Conservation (phyloP, 73 alveolate species). For the Halteria grandinella region DNA sequence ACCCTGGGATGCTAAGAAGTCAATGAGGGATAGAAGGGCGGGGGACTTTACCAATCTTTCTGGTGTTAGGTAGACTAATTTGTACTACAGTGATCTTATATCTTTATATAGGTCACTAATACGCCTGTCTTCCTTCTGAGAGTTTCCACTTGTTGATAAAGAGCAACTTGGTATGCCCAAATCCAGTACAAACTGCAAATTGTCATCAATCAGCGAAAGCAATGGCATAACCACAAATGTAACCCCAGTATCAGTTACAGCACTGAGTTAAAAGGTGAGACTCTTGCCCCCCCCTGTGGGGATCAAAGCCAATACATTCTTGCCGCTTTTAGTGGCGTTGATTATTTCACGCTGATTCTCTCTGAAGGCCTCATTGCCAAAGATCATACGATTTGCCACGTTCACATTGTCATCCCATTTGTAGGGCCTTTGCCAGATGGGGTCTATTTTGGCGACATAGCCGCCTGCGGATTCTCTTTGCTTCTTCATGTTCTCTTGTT, state of each 20-base stretch:
- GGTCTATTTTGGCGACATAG: too few species aligned
- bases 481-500: too few species aligned
- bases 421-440: conserved; percentile 47
- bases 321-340: conserved; percentile 74
- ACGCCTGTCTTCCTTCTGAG: conserved; percentile 34
- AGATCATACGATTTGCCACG: conserved; percentile 62
- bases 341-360: conserved; percentile 85
- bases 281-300: conserved; percentile 92
- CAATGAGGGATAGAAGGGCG: conserved; percentile 7
- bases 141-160: conserved; percentile 28
- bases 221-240: conserved; percentile 89
- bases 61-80: conserved; percentile 63
- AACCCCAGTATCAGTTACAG: conserved; percentile 75
- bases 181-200: conserved; percentile 71
- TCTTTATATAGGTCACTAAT: neutral
- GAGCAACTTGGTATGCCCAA: conserved; percentile 74
- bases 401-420: conserved; percentile 81
- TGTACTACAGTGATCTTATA: conserved; percentile 8
- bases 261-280: conserved; percentile 78
- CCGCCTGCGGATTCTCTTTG: too few species aligned
- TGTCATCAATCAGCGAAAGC: conserved; percentile 78
- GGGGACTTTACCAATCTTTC: conserved; percentile 61
- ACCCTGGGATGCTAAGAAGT: conserved; percentile 16
- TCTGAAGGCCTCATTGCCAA: conserved; percentile 78
- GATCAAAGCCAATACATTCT: conserved; percentile 82